Conservation (phyloP, 192 early-diverging fungal species). For the Linnemannia hyalina region DNA sequence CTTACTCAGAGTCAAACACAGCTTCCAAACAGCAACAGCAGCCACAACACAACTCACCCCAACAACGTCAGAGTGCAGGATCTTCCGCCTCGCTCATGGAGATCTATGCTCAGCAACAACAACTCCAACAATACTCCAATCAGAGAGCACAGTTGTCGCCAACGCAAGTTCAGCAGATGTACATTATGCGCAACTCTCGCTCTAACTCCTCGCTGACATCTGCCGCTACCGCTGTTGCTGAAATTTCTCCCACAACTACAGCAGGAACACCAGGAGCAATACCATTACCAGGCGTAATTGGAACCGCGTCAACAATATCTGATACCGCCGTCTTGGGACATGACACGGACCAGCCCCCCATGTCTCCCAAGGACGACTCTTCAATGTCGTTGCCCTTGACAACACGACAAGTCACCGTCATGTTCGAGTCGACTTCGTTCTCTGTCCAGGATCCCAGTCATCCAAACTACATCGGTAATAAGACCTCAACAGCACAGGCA, state of each 20-base stretch:
- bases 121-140: constrained; percentile 27
- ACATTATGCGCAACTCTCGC: constrained; percentile 8
- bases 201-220: not conserved
- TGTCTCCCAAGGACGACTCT: not conserved
- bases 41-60: not conserved
- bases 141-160: constrained; percentile 29
- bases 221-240: not conserved
- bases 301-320: not conserved
- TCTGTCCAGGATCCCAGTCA: constrained; percentile 14
- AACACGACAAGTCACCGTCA: constrained; percentile 16
- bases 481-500: not conserved
- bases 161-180: constrained; percentile 15
- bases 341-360: not conserved
- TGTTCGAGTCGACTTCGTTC: constrained; percentile 31
- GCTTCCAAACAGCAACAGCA: constrained; percentile 5
- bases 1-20: not conserved
- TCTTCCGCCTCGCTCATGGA: constrained; percentile 16
- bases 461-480: not conserved
- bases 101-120: constrained; percentile 33
- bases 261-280: not conserved
- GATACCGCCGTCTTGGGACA: not conserved
- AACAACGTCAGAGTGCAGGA: constrained; percentile 2
- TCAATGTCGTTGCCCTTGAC: no score
- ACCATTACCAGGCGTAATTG: not conserved
- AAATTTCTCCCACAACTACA: not conserved